Base-by-base conservation (phyloP, 148 eudicot species). In the Selenicereus undatus region DNA sequence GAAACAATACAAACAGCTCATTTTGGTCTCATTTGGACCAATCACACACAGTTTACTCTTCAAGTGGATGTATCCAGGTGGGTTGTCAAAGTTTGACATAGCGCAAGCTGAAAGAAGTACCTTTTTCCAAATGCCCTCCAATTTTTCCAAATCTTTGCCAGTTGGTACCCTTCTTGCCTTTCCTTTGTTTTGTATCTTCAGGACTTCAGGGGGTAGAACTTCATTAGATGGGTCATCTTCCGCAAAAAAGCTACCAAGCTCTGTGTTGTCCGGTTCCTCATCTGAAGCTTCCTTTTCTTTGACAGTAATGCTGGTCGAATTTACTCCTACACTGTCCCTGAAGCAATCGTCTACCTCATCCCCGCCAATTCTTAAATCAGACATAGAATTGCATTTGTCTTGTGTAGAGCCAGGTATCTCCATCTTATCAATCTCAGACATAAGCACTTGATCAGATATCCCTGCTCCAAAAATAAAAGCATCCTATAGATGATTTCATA, bases 41-140 rank as follows among this genome's bases (percentile, higher is more conserved):
- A 66, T 66, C 13, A 72, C 35, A 56, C 9, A 13, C 18, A 74
- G 72, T 29, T 50, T 50, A 29, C 18, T 36, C 26, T 12, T 71
- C 73, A 24, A 71, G 35, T 29, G 26, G 35, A 42, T 45, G 20
- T n/a, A 42, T 17, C 51, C n/a, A 16, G 62, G 52, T 3, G 17
- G n/a, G 26, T 60, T 29, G 71, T 50, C 39, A 78, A 70, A 69
- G 68, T 27, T 26, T 82, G 10, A 39, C 36, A 48, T 73, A 69
- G 73, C 64, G 54, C 32, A 64, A 48, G 77, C 64, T 65, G 74
- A 14, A 11, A 66, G 24, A 51, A 73, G 78, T 88, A 96, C 99
- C 99, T 91, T 91, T 87, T 91, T 96, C 99, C 99, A 96, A 65
- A 93, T 89, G 81, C 99, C 99, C 82, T 96, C 99, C 85, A 96